A percentile compares a stretch with the other conserved stretches of the same genome.
These are phyloP conservation scores for Curvularia sp. DNA, from an alignment of 2,329 filamentous ascomycete species.

Conservation along the genomic window DNA sequence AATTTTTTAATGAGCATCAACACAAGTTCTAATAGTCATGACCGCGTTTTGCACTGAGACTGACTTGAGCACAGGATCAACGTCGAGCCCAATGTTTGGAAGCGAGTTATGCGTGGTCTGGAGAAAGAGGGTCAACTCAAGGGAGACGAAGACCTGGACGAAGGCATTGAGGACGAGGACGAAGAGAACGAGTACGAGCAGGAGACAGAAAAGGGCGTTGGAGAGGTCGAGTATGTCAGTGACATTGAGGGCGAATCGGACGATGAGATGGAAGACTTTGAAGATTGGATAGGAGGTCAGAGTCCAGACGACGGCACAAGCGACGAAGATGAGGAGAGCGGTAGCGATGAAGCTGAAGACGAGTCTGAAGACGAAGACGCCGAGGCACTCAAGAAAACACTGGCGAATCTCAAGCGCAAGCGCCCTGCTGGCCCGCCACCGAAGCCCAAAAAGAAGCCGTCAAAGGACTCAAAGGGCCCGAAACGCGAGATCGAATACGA, in stretches of 20 bases:
- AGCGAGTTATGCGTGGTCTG: slow-evolving; percentile 90
- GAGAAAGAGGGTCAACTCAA: slow-evolving; percentile 85
- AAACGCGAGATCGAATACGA: slow-evolving; percentile 81
- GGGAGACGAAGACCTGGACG: slow-evolving; percentile 86
- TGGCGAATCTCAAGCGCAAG: slow-evolving; percentile 65
- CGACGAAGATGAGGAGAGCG: slow-evolving; percentile 65
- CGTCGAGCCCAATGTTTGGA: slow-evolving; percentile 94
- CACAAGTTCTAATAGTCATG: neutral
- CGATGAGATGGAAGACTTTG: slow-evolving; percentile 73
- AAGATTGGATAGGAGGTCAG: slow-evolving; percentile 89
- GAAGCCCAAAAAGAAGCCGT: slow-evolving; percentile 66
- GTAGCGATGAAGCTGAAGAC: slow-evolving; percentile 61
- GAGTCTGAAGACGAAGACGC: slow-evolving; percentile 63
- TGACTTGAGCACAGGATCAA: slow-evolving; percentile 63
- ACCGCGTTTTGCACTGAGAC: neutral
- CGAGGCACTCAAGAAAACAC: slow-evolving; percentile 64
- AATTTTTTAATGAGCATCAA: slow-evolving; percentile 18
- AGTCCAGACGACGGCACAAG: slow-evolving; percentile 63
- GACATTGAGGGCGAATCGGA: slow-evolving; percentile 80
- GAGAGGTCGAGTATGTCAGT: slow-evolving; percentile 89
- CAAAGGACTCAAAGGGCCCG: slow-evolving; percentile 59
- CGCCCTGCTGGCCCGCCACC: slow-evolving; percentile 57
- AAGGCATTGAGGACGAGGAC: slow-evolving; percentile 77
- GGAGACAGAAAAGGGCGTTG: slow-evolving; percentile 70
- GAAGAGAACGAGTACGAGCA: slow-evolving; percentile 73